Evolutionary conservation across 352 stramenopile species (phyloP).

Genomic region (Pythium aquatile): DNA sequence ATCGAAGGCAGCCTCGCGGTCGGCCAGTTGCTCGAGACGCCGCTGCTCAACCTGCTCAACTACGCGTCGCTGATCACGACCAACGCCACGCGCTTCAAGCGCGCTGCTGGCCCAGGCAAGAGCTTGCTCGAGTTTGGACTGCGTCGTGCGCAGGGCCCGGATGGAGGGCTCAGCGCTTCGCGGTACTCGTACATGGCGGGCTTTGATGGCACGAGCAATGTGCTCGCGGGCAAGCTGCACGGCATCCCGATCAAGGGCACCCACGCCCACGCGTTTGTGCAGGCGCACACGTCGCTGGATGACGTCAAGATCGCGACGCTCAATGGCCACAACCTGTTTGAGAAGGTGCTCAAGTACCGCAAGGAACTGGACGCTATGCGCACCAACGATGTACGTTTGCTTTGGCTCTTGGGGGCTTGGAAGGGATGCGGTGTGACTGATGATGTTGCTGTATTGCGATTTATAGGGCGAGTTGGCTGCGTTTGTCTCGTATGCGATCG

Average conservation of each 20-base stretch:
- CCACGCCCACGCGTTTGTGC: constrained; percentile 98
- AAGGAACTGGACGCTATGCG: constrained; percentile 59
- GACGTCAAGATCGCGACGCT: constrained; percentile 80
- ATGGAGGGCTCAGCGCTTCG: constrained; percentile 96
- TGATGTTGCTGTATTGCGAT: constrained; percentile 8
- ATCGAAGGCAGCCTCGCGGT: constrained; percentile 94
- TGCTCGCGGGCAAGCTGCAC: constrained; percentile 95
- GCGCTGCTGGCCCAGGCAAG: constrained; percentile 87
- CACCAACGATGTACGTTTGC: constrained; percentile 73
- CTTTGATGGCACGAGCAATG: constrained; percentile 98
- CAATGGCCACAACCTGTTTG: constrained; percentile 78
- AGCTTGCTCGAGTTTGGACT: constrained; percentile 94
- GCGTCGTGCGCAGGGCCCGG: constrained; percentile 93
- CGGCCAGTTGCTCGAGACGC: constrained; percentile 97
- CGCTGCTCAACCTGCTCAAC: constrained; percentile 98
- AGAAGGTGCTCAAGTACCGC: constrained; percentile 81
- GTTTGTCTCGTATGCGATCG: constrained; percentile 97
- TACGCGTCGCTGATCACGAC: constrained; percentile 97
- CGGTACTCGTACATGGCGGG: constrained; percentile 98
- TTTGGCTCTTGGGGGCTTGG: constrained; percentile 2
- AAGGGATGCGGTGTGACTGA: constrained; percentile 13
- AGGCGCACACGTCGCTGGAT: constrained; percentile 92
- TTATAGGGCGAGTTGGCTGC: constrained; percentile 95
- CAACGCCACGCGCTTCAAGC: constrained; percentile 96
- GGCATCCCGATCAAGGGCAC: constrained; percentile 96